These are phyloP conservation scores for Peronospora destructor DNA, from an alignment of 352 stramenopile genomes.

Conservation along the genomic window DNA sequence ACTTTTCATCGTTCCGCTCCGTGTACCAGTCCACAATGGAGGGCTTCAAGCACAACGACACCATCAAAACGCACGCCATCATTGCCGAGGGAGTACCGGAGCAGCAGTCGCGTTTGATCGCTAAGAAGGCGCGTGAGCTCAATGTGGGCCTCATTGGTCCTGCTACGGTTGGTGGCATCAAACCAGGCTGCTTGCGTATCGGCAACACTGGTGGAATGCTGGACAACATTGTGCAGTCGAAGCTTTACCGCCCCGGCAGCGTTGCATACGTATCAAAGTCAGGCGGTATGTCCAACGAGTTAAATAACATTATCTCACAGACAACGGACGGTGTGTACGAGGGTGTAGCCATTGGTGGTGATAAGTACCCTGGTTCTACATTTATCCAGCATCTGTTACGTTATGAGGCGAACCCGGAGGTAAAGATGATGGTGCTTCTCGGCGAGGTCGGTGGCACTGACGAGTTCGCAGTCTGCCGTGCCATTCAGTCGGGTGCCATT, in stretches of 20 bases:
- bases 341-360: constrained; percentile 89
- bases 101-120: constrained; percentile 91
- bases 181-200: constrained; percentile 94
- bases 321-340: constrained; percentile 95
- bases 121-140: constrained; percentile 88
- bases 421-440: constrained; percentile 95
- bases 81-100: constrained; percentile 96
- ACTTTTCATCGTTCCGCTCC: constrained; percentile 96
- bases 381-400: constrained; percentile 96
- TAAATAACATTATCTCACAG: constrained; percentile 97
- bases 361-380: constrained; percentile 94
- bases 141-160: constrained; percentile 93
- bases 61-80: constrained; percentile 94
- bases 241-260: constrained; percentile 93
- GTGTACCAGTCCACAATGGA: constrained; percentile 94
- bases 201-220: constrained; percentile 97
- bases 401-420: constrained; percentile 92
- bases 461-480: constrained; percentile 93
- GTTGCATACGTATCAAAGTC: constrained; percentile 96
- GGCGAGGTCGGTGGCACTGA: constrained; percentile 94
- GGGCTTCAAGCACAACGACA: constrained; percentile 87
- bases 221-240: constrained; percentile 97
- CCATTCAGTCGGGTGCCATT: constrained; percentile 90
- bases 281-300: constrained; percentile 95
- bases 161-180: constrained; percentile 95